Percentiles rank a stretch among this genome's conserved stretches.
These are phyloP conservation scores for Mycena epipterygia DNA, from an alignment of 768 basidiomycete genomes.

Conservation along the genomic window DNA sequence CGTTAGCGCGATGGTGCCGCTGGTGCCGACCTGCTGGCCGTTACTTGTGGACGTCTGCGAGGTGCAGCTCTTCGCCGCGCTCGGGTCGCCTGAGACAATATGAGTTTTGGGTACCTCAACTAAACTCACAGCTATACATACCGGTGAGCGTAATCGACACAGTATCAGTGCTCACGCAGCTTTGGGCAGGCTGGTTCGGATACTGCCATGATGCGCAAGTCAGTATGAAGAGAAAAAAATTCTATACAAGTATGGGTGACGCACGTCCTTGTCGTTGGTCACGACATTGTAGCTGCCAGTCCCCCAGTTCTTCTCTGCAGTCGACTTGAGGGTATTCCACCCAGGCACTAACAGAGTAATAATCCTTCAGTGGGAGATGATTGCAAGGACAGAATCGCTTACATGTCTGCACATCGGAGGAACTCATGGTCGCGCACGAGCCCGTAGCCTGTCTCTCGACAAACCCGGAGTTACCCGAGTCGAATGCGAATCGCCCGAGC, in stretches of 20 bases:
- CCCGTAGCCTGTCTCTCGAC: neutral
- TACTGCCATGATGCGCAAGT: neutral
- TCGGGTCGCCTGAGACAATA: too few species aligned
- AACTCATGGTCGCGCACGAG: neutral
- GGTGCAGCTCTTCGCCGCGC: neutral
- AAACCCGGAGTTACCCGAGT: neutral
- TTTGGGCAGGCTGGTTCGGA: neutral
- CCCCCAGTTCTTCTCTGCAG: constrained; percentile 14
- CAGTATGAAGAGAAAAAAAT: neutral
- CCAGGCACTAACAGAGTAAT: constrained; percentile 12
- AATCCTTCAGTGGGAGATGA: neutral
- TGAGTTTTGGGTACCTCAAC: too few species aligned
- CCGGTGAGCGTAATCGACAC: neutral
- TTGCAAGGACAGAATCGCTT: too few species aligned
- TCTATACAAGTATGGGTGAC: neutral
- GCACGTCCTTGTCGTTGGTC: neutral
- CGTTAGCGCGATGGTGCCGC: neutral
- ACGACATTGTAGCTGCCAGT: neutral
- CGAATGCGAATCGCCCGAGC: neutral
- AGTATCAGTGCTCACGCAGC: neutral
- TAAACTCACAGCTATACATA: too few species aligned
- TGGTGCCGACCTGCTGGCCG: neutral
- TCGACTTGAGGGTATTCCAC: constrained; percentile 17
- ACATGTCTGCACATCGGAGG: constrained; percentile 11
- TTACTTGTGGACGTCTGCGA: neutral